These are phyloP conservation scores for Rhododendron simsii DNA, from an alignment of 148 eudicot genomes.

Conservation along the genomic window DNA sequence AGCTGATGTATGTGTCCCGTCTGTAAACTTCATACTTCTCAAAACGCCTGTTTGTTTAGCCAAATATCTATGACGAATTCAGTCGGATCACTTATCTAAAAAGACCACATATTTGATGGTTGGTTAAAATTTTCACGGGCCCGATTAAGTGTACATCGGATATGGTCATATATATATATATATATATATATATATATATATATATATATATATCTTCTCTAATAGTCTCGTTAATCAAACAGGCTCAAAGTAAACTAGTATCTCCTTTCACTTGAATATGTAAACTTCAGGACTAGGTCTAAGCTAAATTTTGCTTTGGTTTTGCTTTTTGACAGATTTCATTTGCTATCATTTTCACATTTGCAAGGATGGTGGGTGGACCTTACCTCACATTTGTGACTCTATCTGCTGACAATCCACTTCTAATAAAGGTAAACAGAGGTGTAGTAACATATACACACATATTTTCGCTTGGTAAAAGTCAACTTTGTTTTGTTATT, in stretches of 20 bases:
- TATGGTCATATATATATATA: background rate
- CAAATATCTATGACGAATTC: too few relatives aligned
- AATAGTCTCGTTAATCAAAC: background rate
- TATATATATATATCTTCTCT: background rate
- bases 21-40: background rate
- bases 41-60: background rate
- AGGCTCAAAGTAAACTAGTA: background rate
- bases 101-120: background rate
- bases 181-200: too few relatives aligned
- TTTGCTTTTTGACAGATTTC: constrained; percentile 37
- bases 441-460: background rate
- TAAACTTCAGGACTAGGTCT: background rate
- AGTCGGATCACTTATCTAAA: too few relatives aligned
- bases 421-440: constrained; percentile 66
- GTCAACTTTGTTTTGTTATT: background rate
- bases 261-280: background rate
- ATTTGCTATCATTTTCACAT: constrained; percentile 71
- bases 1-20: constrained; percentile 67
- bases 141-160: background rate
- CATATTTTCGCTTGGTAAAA: background rate
- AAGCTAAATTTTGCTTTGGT: background rate
- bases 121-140: background rate
- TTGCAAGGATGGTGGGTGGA: constrained; percentile 78
- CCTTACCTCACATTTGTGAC: constrained; percentile 67
- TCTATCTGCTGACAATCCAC: constrained; percentile 61